phyloP scores from a whole-genome alignment of 371 early-diverging fungal species.

The Dentiscutata heterogama region DNA sequence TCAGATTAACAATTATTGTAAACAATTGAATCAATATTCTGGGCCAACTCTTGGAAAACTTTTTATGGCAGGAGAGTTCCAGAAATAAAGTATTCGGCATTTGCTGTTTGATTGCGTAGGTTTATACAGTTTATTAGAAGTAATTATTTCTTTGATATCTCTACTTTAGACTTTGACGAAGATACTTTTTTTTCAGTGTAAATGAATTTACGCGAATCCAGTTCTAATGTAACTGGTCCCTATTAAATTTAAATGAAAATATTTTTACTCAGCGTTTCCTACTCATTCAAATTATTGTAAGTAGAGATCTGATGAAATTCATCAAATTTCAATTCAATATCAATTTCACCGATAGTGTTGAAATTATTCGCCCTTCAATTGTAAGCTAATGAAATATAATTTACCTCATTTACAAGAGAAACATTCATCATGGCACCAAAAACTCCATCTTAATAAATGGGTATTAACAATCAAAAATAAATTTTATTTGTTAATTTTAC shows the following conservation, averaged over 20 bases:
- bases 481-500: background rate
- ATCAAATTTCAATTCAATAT: no score
- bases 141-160: background rate
- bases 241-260: background rate
- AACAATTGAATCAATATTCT: constrained; percentile 90
- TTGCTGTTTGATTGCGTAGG: no score
- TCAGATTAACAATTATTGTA: constrained; percentile 92
- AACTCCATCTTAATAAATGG: constrained; percentile 66
- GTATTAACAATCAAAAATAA: background rate
- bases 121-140: background rate
- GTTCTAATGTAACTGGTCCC: constrained; percentile 82
- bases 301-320: no score
- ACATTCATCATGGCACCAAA: constrained; percentile 93
- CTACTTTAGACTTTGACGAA: background rate
- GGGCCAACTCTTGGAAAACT: constrained; percentile 90
- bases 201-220: constrained; percentile 76
- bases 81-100: constrained; percentile 61
- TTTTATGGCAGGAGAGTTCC: constrained; percentile 82
- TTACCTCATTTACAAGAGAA: constrained; percentile 81
- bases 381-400: background rate
- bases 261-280: background rate
- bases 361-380: no score
- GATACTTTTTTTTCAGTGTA: constrained; percentile 36
- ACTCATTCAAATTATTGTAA: background rate
- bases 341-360: no score